Conservation (phyloP, 768 basidiomycete genomes). For the Suillus hirtellus region DNA sequence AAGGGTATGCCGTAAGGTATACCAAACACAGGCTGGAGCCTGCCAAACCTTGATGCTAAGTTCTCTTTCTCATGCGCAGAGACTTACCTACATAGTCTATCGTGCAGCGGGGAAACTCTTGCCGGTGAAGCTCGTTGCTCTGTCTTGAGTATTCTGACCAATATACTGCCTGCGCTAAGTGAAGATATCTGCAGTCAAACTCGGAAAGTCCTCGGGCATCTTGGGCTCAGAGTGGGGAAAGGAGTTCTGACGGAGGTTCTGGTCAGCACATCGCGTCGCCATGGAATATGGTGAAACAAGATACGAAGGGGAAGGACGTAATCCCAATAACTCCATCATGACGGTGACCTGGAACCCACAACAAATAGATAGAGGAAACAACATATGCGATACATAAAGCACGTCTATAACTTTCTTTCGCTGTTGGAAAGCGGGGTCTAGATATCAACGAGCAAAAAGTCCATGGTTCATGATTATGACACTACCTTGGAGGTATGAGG, state of each 20-base stretch:
- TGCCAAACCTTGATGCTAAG: neutral
- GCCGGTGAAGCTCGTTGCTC: neutral
- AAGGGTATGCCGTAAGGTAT: neutral
- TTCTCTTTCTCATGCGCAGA: neutral
- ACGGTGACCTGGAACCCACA: neutral
- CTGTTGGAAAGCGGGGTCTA: slow-evolving; percentile 27
- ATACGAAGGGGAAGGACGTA: neutral
- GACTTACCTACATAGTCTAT: neutral
- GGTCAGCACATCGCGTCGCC: neutral
- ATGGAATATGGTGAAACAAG: neutral
- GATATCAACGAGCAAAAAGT: slow-evolving; percentile 27
- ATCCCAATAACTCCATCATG: neutral
- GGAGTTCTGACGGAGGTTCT: neutral
- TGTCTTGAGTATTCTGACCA: neutral
- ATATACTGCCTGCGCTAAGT: neutral
- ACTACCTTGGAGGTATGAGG: slow-evolving; percentile 53
- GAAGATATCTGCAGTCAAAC: neutral
- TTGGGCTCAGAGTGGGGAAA: neutral
- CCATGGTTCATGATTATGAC: slow-evolving; percentile 24
- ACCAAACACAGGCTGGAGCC: neutral
- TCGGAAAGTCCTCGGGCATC: neutral
- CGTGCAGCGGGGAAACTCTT: neutral
- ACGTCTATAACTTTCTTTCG: slow-evolving; percentile 19
- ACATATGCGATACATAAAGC: neutral
- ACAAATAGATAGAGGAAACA: neutral